Evolutionary conservation across 2,329 filamentous ascomycete species (phyloP).

Genomic region (Colletotrichum sp.): DNA sequence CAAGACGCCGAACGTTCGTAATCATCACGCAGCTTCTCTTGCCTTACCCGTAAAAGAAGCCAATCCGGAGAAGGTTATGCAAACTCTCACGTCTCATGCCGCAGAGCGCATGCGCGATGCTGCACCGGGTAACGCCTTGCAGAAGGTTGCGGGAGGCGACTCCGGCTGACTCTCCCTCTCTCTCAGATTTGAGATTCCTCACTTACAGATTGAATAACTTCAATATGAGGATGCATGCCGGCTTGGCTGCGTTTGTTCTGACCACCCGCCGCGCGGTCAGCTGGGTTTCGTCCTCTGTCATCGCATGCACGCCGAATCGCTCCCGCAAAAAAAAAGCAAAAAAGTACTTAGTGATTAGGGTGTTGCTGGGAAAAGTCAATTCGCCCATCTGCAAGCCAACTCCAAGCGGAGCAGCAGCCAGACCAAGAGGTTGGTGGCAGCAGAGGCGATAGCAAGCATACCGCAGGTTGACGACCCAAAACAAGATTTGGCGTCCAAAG

Average conservation of each 20-base stretch:
- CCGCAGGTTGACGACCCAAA: neutral
- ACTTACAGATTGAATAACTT: neutral
- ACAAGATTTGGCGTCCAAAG: slow-evolving; percentile 11
- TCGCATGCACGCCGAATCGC: neutral
- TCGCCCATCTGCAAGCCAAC: neutral
- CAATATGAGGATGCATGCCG: neutral
- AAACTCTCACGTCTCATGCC: neutral
- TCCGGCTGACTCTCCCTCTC: neutral
- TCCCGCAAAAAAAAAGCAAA: neutral
- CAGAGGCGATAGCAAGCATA: neutral
- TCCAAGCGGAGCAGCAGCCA: neutral
- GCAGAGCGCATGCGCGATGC: neutral
- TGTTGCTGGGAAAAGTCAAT: neutral
- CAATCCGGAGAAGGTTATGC: neutral
- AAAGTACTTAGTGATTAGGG: neutral
- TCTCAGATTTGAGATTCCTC: neutral
- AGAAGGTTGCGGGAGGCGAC: neutral
- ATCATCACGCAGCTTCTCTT: neutral
- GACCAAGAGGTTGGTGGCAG: neutral
- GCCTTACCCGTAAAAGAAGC: neutral
- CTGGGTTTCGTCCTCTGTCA: neutral
- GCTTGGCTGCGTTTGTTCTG: neutral
- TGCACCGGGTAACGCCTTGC: neutral
- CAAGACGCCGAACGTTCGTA: neutral
- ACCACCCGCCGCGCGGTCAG: neutral